Conservation (phyloP, 805 yeast genomes). For the Starmera dryadoides region DNA sequence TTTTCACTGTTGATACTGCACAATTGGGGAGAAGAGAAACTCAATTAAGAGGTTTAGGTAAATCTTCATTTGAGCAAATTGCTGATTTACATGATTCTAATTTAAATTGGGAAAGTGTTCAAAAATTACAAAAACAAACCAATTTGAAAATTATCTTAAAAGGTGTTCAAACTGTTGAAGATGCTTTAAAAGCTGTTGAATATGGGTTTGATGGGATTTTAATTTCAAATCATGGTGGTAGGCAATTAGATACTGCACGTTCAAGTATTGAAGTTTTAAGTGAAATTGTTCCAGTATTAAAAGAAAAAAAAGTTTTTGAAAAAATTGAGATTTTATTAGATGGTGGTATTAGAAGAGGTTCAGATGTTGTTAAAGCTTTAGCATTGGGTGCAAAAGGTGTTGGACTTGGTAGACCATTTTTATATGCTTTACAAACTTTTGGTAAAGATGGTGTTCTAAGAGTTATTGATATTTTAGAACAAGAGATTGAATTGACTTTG, state of each 20-base stretch:
- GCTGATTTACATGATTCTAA: conserved; percentile 6
- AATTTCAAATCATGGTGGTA: conserved; percentile 70
- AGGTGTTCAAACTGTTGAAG: conserved; percentile 65
- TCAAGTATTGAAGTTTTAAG: conserved; percentile 58
- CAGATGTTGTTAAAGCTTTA: conserved; percentile 70
- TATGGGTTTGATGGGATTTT: conserved; percentile 57
- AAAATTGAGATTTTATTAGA: conserved; percentile 62
- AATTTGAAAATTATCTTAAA: conserved; percentile 44
- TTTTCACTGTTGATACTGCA: conserved; percentile 51
- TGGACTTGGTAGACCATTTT: conserved; percentile 70
- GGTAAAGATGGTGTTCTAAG: conserved; percentile 68
- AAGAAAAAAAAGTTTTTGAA: conserved; percentile 31
- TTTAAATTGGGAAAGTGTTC: conserved; percentile 25
- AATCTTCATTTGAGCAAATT: neutral
- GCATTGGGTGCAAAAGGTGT: conserved; percentile 72
- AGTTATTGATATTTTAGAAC: conserved; percentile 55
- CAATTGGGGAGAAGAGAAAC: conserved; percentile 47
- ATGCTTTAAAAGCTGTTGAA: conserved; percentile 50
- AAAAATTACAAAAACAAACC: conserved; percentile 23
- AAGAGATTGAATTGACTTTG: conserved; percentile 60
- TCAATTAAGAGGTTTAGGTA: neutral
- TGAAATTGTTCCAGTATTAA: conserved; percentile 41
- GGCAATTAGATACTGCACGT: conserved; percentile 57
- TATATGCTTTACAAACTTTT: conserved; percentile 73
- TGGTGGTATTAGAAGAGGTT: conserved; percentile 73